Conservation (phyloP, 768 basidiomycete species). For the Multifurca ochricompacta region DNA sequence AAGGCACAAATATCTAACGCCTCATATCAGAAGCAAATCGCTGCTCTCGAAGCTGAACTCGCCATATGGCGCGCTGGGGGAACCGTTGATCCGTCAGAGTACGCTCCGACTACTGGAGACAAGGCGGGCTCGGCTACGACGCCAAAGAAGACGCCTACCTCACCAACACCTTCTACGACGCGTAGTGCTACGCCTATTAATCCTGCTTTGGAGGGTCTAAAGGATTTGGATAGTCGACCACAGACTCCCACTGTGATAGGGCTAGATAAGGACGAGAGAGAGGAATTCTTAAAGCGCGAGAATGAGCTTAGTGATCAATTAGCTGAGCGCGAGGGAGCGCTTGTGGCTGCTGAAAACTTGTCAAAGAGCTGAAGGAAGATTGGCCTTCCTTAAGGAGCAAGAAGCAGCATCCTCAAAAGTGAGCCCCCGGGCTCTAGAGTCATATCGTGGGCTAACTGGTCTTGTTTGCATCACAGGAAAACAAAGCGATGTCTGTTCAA, state of each 20-base stretch:
- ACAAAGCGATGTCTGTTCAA: slow-evolving; percentile 89
- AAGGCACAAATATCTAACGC: slow-evolving; percentile 86
- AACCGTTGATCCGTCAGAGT: slow-evolving; percentile 73
- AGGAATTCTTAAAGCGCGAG: slow-evolving; percentile 93
- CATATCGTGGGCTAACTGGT: neutral
- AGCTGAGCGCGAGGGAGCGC: slow-evolving; percentile 82
- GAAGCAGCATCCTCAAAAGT: slow-evolving; percentile 74
- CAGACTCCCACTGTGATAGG: slow-evolving; percentile 86
- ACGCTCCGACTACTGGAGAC: slow-evolving; percentile 61
- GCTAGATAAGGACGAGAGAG: slow-evolving; percentile 92
- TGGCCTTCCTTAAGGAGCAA: slow-evolving; percentile 86
- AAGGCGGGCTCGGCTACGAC: slow-evolving; percentile 36
- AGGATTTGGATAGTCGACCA: slow-evolving; percentile 77
- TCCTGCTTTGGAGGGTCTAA: slow-evolving; percentile 62
- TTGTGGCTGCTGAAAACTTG: slow-evolving; percentile 77
- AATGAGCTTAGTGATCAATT: slow-evolving; percentile 93
- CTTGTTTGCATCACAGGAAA: slow-evolving; percentile 50
- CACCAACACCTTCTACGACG: slow-evolving; percentile 56
- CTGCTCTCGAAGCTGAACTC: slow-evolving; percentile 85
- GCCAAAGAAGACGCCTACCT: slow-evolving; percentile 42
- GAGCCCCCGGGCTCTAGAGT: slow-evolving; percentile 16
- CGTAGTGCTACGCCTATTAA: slow-evolving; percentile 71
- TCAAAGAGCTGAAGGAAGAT: slow-evolving; percentile 86
- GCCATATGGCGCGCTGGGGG: slow-evolving; percentile 85
- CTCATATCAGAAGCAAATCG: slow-evolving; percentile 77